Percentiles rank a stretch among this genome's conserved stretches.
phyloP scores from a whole-genome alignment of 208 protist species.

The Leishmania amazonensis region DNA sequence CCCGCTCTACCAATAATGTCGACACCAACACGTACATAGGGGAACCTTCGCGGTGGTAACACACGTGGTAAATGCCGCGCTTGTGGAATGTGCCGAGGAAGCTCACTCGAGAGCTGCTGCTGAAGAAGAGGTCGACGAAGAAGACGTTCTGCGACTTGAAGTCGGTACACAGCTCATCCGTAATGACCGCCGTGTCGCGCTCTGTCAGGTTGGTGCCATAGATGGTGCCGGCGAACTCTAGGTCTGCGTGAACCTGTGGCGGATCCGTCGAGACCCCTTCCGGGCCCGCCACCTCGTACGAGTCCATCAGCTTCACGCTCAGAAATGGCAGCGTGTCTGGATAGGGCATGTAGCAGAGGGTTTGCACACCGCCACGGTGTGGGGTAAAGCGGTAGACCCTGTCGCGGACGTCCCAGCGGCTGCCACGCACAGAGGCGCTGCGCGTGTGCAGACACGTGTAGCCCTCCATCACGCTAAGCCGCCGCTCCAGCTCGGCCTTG shows the following conservation, averaged over 20 bases:
- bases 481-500: conserved; percentile 42
- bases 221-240: conserved; percentile 79
- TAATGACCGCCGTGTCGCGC: conserved; percentile 73
- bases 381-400: conserved; percentile 62
- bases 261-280: conserved; percentile 79
- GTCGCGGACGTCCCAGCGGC: conserved; percentile 53
- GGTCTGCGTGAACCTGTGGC: conserved; percentile 59
- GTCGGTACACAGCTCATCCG: conserved; percentile 69
- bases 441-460: conserved; percentile 65
- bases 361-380: conserved; percentile 62
- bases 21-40: conserved; percentile 60
- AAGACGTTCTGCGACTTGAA: conserved; percentile 64
- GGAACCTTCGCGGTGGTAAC: conserved; percentile 73
- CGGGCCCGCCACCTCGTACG: conserved; percentile 66
- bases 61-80: conserved; percentile 76
- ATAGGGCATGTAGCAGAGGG: conserved; percentile 71
- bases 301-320: conserved; percentile 61
- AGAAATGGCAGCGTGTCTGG: conserved; percentile 62
- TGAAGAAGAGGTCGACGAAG: conserved; percentile 72
- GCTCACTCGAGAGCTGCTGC: conserved; percentile 61
- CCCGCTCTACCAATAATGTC: conserved; percentile 72
- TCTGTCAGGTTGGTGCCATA: conserved; percentile 82
- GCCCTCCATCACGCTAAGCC: conserved; percentile 74
- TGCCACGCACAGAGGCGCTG: conserved; percentile 56
- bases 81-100: conserved; percentile 70